These are phyloP conservation scores for Monosporozyma aerobia DNA, from an alignment of 805 yeast species.

Conservation along the genomic window DNA sequence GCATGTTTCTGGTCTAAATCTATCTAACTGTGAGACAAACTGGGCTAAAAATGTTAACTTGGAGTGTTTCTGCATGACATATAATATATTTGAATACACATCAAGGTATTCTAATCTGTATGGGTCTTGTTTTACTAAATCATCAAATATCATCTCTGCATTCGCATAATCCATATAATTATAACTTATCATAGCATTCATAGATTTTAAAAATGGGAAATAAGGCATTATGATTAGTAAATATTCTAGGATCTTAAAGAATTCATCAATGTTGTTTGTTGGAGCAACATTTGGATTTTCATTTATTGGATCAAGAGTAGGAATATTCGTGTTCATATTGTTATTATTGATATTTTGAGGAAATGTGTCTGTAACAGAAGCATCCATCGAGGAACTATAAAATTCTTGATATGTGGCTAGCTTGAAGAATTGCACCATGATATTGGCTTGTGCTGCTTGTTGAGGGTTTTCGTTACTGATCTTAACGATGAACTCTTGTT, in stretches of 20 bases:
- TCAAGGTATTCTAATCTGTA: conserved; percentile 85
- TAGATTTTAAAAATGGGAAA: conserved; percentile 66
- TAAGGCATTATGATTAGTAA: conserved; percentile 55
- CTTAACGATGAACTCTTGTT: conserved; percentile 17
- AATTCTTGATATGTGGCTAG: conserved; percentile 68
- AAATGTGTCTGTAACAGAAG: background rate
- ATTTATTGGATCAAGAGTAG: background rate
- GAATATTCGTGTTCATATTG: background rate
- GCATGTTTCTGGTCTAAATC: conserved; percentile 88
- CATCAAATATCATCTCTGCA: conserved; percentile 74
- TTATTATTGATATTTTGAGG: background rate
- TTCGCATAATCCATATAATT: conserved; percentile 77
- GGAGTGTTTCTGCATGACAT: conserved; percentile 83
- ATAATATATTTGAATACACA: conserved; percentile 85
- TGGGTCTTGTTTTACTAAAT: conserved; percentile 66
- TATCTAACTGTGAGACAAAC: conserved; percentile 70
- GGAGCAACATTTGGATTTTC: background rate
- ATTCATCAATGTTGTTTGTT: conserved; percentile 37
- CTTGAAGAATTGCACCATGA: conserved; percentile 51
- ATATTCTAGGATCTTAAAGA: conserved; percentile 41
- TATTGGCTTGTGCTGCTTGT: conserved; percentile 9
- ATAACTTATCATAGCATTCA: conserved; percentile 72
- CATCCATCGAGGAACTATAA: conserved; percentile 36
- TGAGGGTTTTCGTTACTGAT: conserved; percentile 11
- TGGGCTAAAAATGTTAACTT: conserved; percentile 84